These are phyloP conservation scores for Colletotrichum sp. DNA, from an alignment of 2,329 filamentous ascomycete genomes.

Conservation along the genomic window DNA sequence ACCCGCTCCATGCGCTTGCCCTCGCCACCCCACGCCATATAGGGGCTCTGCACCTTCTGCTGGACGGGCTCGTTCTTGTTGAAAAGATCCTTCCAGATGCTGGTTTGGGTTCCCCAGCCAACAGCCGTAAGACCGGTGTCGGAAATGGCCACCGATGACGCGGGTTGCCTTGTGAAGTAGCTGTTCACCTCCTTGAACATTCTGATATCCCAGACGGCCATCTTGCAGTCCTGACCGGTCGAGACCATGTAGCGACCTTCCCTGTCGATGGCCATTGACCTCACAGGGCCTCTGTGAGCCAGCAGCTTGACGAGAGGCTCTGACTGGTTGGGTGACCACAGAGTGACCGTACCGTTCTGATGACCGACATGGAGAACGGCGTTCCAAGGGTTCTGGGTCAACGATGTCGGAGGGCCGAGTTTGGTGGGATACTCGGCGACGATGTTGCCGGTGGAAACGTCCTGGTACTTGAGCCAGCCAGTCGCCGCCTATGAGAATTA, in stretches of 20 bases:
- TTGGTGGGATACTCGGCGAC: conserved; percentile 86
- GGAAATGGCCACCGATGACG: conserved; percentile 84
- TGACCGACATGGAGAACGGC: conserved; percentile 92
- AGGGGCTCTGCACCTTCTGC: conserved; percentile 83
- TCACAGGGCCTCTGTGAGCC: conserved; percentile 87
- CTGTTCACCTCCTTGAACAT: conserved; percentile 93
- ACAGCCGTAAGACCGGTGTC: conserved; percentile 88
- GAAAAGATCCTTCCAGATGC: conserved; percentile 91
- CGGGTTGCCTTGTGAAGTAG: conserved; percentile 85
- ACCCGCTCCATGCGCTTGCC: conserved; percentile 82
- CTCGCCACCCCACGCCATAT: conserved; percentile 92
- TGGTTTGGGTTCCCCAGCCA: conserved; percentile 88
- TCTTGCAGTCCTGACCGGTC: conserved; percentile 85
- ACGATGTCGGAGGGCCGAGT: conserved; percentile 80
- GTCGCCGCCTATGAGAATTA: conserved; percentile 66
- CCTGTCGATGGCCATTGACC: conserved; percentile 83
- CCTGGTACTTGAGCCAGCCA: conserved; percentile 91
- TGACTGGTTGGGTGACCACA: conserved; percentile 93
- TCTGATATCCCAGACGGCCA: conserved; percentile 95
- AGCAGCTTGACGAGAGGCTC: conserved; percentile 90
- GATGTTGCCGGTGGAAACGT: conserved; percentile 90
- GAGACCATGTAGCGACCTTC: conserved; percentile 97
- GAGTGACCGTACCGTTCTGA: conserved; percentile 90
- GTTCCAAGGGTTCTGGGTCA: conserved; percentile 91
- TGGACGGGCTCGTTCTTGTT: conserved; percentile 74